Evolutionary conservation across 768 basidiomycete species (phyloP), one percentile per base, ranked within the genome.

Genomic region (Agrocybe chaxingu): DNA sequence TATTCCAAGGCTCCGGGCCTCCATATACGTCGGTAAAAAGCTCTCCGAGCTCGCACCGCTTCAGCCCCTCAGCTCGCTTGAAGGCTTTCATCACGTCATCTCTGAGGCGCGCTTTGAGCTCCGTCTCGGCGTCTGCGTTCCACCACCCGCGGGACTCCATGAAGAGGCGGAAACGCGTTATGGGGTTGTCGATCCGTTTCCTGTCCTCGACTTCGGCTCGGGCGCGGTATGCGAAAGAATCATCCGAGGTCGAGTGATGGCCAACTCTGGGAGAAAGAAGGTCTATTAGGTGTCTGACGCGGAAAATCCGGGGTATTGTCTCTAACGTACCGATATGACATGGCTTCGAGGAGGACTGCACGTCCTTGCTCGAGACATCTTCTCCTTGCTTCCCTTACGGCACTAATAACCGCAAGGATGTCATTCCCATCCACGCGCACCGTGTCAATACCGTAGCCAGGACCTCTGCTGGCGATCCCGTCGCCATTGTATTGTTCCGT

Each of bases 181-280:
- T 82, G 1, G 93, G 93, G 63, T 95, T 94, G 54, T 96, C 91
- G 49, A 97, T 83, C 31, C 89, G 85, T 70, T 92, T 94, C 61
- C 88, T 81, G 58, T 94, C 87, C 67, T 96, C 91, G 30, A 97
- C 95, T 61, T 96, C 95, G 49, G 90, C 80, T 13, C 89, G 80
- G 1, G 89, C 78, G 36, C 94, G 84, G 66, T 98, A 98, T 16
- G 93, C 94, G 60, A 90, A 95, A 4, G 92, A 95, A 66, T 98
- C 94, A 60, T 98, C 95, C 8, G 94, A 96, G 0, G 91, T 95
- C 12, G 90, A 92, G 64, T 95, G 92, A 63, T 98, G 93, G n/a
- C 93, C 89, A 9, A 97, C 86, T 24, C 88, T 89, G 62, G 40
- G 55, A 42, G 50, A 50, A 16, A n/a, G 32, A 31, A 37, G 32